Percentiles rank a stretch among this genome's conserved stretches.
Conservation (phyloP, 2,329 filamentous ascomycete species). For the Claviceps fusiformis region DNA sequence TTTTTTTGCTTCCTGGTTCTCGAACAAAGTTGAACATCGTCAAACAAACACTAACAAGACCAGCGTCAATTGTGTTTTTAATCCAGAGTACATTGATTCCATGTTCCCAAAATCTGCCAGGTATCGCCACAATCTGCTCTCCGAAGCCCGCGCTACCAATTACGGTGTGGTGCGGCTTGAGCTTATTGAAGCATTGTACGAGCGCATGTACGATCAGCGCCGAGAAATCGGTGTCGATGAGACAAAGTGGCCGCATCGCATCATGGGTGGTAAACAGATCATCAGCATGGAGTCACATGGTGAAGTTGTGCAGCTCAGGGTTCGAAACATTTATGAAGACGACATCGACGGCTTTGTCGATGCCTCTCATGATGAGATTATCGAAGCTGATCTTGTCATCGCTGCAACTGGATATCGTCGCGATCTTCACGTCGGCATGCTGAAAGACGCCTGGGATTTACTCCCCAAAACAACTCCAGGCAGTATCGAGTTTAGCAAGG, state of each 20-base stretch:
- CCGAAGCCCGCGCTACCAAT: conserved; percentile 71
- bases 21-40: background rate
- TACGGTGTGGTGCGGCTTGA: conserved; percentile 89
- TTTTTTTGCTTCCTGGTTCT: no score
- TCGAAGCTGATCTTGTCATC: conserved; percentile 71
- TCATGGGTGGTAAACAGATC: conserved; percentile 57
- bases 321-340: conserved; percentile 34
- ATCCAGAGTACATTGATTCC: conserved; percentile 68
- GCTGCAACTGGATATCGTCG: conserved; percentile 79
- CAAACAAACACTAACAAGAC: background rate
- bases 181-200: conserved; percentile 78
- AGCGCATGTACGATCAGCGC: conserved; percentile 75
- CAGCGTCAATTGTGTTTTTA: conserved; percentile 92
- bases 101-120: conserved; percentile 55
- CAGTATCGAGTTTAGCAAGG: conserved; percentile 18
- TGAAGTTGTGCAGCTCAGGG: conserved; percentile 42
- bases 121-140: conserved; percentile 46
- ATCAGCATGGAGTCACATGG: conserved; percentile 41
- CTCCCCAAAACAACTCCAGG: conserved; percentile 38
- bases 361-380: conserved; percentile 34
- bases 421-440: conserved; percentile 64
- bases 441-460: conserved; percentile 51
- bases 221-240: conserved; percentile 56
- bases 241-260: conserved; percentile 66
- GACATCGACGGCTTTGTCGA: conserved; percentile 26